Conservation (phyloP, 345 rosid genomes). For the Eutrema yunnanense region DNA sequence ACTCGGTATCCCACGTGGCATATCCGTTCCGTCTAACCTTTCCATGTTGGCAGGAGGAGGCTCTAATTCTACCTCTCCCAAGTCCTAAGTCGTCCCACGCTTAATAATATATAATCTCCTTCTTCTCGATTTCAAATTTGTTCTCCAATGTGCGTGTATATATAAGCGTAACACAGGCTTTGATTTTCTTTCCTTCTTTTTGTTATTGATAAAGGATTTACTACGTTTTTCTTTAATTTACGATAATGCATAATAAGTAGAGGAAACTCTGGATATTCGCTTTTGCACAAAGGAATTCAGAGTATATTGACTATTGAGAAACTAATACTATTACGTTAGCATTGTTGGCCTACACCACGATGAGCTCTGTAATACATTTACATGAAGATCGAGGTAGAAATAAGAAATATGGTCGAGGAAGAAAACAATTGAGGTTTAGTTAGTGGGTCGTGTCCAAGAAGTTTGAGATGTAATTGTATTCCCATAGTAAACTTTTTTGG, state of each 20-base stretch:
- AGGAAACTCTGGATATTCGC: not conserved
- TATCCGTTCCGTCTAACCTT: constrained; percentile 58
- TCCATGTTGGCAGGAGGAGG: constrained; percentile 36
- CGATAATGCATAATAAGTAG: not conserved
- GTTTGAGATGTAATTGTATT: constrained; percentile 28
- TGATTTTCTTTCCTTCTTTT: not conserved
- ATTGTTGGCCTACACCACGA: not conserved
- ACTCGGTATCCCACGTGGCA: constrained; percentile 40
- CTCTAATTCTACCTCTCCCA: constrained; percentile 13
- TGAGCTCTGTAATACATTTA: constrained; percentile 10
- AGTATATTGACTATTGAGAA: not conserved
- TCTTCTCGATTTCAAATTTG: not conserved
- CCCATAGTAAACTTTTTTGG: constrained; percentile 30
- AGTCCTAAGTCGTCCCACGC: not conserved
- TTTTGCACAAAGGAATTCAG: not conserved
- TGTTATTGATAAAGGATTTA: not conserved
- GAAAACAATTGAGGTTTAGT: not conserved
- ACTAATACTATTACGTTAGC: not conserved
- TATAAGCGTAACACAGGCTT: not conserved
- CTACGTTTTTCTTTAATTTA: not conserved
- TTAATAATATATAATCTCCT: not conserved
- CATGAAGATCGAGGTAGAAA: not conserved
- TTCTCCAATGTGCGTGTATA: not conserved
- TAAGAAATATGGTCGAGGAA: not conserved
- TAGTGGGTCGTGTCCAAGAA: constrained; percentile 31